A percentile compares a stretch with the other conserved stretches of the same genome.
Evolutionary conservation across 495 filamentous ascomycete species (phyloP).

Genomic region (Trichoderma gamsii): DNA sequence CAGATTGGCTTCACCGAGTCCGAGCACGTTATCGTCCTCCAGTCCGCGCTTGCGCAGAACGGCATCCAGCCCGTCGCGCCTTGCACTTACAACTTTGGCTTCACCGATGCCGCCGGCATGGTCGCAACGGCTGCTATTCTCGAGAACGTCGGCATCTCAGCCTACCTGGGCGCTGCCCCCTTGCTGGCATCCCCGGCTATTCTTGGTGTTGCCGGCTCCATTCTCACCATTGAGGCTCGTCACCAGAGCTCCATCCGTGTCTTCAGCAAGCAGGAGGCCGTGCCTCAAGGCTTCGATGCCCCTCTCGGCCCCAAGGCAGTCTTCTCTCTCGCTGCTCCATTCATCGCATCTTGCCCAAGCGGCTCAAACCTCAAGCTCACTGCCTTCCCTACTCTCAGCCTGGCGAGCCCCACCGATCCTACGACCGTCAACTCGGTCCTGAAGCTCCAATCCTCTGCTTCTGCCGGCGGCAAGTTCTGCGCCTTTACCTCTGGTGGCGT

Average conservation of each 20-base stretch:
- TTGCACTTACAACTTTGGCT: constrained; percentile 58
- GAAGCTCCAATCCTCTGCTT: constrained; percentile 36
- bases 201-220: constrained; percentile 51
- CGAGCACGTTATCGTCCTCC: constrained; percentile 52
- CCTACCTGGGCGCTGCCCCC: constrained; percentile 58
- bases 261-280: constrained; percentile 38
- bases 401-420: constrained; percentile 40
- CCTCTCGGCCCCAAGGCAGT: constrained; percentile 51
- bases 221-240: constrained; percentile 55
- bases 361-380: constrained; percentile 51
- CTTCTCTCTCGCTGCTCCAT: constrained; percentile 58
- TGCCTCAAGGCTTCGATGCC: constrained; percentile 56
- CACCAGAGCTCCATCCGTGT: constrained; percentile 56
- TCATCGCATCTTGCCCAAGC: constrained; percentile 54
- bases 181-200: constrained; percentile 46
- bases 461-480: constrained; percentile 43
- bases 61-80: constrained; percentile 52
- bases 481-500: constrained; percentile 50
- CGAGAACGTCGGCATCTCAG: constrained; percentile 57
- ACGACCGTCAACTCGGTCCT: constrained; percentile 40
- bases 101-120: constrained; percentile 54
- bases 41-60: constrained; percentile 46
- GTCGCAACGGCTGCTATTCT: constrained; percentile 54
- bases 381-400: constrained; percentile 51
- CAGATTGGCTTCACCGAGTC: constrained; percentile 46